Evolutionary conservation across 1,139 yeast genomes (phyloP), one percentile per base, ranked within the genome.

Genomic region (Geotrichum klebahnii): DNA sequence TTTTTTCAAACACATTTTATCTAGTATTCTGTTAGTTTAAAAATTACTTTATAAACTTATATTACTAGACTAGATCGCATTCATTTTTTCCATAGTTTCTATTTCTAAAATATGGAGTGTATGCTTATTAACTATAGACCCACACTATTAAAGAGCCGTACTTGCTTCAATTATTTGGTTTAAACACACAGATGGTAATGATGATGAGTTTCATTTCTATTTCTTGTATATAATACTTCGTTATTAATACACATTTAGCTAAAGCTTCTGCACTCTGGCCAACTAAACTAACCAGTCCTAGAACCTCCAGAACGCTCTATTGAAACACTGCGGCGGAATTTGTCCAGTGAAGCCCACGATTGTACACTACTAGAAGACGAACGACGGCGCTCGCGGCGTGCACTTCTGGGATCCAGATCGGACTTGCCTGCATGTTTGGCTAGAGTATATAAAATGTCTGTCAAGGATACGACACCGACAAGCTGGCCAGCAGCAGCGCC

Each of bases 261-360:
- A 6, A 5, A 29, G 24, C 16, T 40, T 43, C 1, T 32, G 20
- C 5, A 43, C 4, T 12, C 24, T 14, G 26, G 43, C 39, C 38
- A 57, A 80, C 61, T 85, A 92, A 19, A 88, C 96, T 51, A 90
- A 82, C 97, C 97, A 90, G n/a, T n/a, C n/a, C n/a, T n/a, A n/a
- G n/a, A 32, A 12, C 46, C 35, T 5, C 22, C 47, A 26, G 50
- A 35, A 20, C 56, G 33, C 24, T 54, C 57, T 32, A 42, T 47
- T 2, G 57, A 54, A 26, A 51, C 24, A 19, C 44, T 36, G 14
- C 62, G 51, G 37, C 60, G 51, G 50, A 56, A 53, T 32, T 55
- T 51, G 43, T 59, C 62, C 28, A 52, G 44, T 24, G 63, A 58
- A 5, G 61, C 47, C 48, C 52, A 56, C 3, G 63, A 55, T 14